phyloP scores from a whole-genome alignment of 208 protist species.

The Trypanosoma brucei region DNA sequence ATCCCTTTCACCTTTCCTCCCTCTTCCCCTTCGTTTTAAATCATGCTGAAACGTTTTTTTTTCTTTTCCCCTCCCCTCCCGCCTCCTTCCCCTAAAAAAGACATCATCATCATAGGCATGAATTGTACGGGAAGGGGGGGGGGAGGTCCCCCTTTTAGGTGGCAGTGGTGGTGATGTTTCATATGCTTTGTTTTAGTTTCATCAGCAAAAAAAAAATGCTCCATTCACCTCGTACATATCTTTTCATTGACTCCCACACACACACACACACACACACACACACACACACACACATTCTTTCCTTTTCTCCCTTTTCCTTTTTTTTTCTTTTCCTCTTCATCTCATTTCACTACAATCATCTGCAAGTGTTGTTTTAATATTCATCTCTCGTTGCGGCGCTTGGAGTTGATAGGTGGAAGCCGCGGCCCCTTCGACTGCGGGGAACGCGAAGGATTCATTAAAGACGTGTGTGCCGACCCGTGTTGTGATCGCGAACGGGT shows the following conservation, averaged over 20 bases:
- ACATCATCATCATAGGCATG: no score
- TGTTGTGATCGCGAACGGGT: not conserved
- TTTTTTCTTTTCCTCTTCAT: not conserved
- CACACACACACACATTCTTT: not conserved
- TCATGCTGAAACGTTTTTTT: not conserved
- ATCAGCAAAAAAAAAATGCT: no score
- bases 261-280: not conserved
- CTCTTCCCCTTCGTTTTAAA: not conserved
- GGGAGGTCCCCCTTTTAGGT: no score
- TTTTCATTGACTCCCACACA: no score
- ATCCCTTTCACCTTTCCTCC: not conserved
- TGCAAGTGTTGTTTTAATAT: not conserved
- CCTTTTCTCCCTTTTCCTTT: not conserved
- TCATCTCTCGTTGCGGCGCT: no score
- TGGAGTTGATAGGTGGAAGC: constrained; percentile 15
- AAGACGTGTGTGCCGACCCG: not conserved
- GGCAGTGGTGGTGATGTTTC: no score
- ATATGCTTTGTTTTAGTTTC: no score
- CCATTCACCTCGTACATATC: no score
- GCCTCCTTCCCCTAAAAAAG: no score
- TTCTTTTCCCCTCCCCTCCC: not conserved
- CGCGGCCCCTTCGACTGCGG: not conserved
- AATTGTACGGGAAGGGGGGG: no score
- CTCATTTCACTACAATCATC: not conserved
- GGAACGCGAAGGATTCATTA: not conserved